Percentiles rank a stretch among this genome's conserved stretches.
Evolutionary conservation across 176 grass and related monocot genomes (phyloP).

Genomic region (Poa pratensis): DNA sequence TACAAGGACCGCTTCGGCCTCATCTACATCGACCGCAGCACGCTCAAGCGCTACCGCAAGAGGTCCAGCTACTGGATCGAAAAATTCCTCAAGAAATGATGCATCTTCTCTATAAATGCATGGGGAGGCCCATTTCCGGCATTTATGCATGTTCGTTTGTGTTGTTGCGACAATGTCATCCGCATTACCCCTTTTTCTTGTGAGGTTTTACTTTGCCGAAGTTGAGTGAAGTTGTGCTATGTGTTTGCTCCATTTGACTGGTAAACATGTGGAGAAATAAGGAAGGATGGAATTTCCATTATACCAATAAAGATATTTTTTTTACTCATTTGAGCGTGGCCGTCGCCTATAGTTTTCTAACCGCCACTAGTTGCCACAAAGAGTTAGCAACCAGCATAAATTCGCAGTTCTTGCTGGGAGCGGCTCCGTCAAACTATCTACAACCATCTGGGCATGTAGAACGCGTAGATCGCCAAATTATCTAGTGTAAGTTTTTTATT

Average conservation of each 20-base stretch:
- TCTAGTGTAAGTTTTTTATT: too few species aligned
- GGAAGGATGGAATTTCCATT: too few species aligned
- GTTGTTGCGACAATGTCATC: not conserved
- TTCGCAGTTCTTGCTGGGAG: too few species aligned
- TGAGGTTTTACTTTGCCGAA: not conserved
- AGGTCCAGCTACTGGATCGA: conserved; percentile 60
- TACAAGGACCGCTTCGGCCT: conserved; percentile 65
- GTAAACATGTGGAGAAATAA: not conserved
- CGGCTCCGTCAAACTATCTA: too few species aligned
- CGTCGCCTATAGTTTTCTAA: too few species aligned
- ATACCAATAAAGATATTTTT: too few species aligned
- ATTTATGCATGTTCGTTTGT: not conserved
- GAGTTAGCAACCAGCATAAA: too few species aligned
- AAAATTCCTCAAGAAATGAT: conserved; percentile 47
- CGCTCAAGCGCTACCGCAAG: conserved; percentile 73
- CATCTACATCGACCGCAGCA: conserved; percentile 56
- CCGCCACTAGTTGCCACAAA: too few species aligned
- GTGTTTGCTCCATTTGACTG: not conserved
- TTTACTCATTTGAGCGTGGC: too few species aligned
- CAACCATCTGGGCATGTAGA: too few species aligned
- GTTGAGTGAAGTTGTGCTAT: not conserved
- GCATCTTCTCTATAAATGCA: not conserved
- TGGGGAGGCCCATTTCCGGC: not conserved
- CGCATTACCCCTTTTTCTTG: not conserved
- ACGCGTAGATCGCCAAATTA: too few species aligned